A percentile compares a stretch with the other conserved stretches of the same genome.
These are phyloP conservation scores for Pyrus pyrifolia DNA, from an alignment of 306 rosid genomes.

Conservation along the genomic window DNA sequence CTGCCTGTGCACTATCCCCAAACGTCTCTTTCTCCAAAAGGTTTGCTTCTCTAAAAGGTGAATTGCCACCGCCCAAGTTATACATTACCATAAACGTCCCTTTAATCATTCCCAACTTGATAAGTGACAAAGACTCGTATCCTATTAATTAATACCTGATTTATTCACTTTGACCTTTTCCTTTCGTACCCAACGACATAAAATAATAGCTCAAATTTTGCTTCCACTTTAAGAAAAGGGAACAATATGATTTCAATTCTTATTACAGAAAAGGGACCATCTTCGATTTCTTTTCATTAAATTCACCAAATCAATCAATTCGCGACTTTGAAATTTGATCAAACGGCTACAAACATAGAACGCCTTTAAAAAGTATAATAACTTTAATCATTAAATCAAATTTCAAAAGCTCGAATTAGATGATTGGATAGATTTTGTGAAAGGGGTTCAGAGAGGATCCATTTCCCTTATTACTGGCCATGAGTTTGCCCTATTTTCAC, in stretches of 20 bases:
- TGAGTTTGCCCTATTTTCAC: background rate
- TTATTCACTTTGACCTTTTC: background rate
- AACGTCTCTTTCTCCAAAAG: background rate
- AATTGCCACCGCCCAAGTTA: background rate
- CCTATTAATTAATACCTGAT: background rate
- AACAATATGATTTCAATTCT: background rate
- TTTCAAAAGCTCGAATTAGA: fast-evolving
- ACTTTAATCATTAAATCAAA: too few species aligned
- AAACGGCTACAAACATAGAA: fast-evolving
- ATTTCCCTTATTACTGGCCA: too few species aligned
- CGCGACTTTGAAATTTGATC: too few species aligned
- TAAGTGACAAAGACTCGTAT: background rate
- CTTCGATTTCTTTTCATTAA: fast-evolving
- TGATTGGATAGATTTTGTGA: too few species aligned
- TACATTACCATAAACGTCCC: background rate
- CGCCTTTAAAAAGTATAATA: too few species aligned
- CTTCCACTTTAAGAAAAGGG: background rate
- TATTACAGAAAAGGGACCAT: too few species aligned
- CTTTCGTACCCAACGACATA: background rate
- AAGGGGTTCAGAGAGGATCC: too few species aligned
- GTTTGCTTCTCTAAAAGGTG: background rate
- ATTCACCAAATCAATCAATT: too few species aligned
- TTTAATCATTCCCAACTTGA: background rate
- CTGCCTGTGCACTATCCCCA: background rate
- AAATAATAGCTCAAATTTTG: background rate